A percentile compares a stretch with the other conserved stretches of the same genome.
These are phyloP conservation scores for Cornus suecica DNA, from an alignment of 148 eudicot species.

Conservation along the genomic window DNA sequence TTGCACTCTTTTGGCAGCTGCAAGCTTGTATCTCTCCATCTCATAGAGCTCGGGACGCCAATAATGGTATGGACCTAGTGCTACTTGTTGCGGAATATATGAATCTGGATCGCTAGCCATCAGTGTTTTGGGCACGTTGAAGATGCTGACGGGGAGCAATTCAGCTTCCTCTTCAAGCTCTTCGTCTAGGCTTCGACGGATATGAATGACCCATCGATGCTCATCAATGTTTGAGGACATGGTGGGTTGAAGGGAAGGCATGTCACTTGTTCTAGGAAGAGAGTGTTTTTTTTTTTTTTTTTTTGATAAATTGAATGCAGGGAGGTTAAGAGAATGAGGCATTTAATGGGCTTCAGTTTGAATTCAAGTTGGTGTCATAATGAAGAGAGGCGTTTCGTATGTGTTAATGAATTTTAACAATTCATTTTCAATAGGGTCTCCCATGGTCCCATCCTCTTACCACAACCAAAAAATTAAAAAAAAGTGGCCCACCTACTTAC, in stretches of 20 bases:
- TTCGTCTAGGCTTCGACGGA: conserved; percentile 2
- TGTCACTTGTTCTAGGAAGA: too few relatives aligned
- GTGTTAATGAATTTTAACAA: background rate
- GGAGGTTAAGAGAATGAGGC: background rate
- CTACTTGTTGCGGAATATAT: conserved; percentile 25
- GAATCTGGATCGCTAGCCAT: conserved; percentile 22
- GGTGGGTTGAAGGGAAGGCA: background rate
- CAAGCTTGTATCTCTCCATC: conserved; percentile 29
- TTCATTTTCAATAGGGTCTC: background rate
- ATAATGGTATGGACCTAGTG: conserved; percentile 36
- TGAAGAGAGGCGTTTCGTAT: background rate
- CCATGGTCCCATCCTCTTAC: too few relatives aligned
- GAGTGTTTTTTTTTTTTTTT: background rate
- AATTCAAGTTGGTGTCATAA: background rate
- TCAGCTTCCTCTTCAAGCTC: conserved; percentile 6
- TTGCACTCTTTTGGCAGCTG: conserved; percentile 23
- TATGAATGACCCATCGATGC: conserved; percentile 17
- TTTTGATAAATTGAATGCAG: background rate
- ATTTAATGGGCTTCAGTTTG: background rate
- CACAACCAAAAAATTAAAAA: too few relatives aligned
- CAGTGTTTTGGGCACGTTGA: conserved; percentile 19
- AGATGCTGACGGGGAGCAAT: conserved; percentile 19
- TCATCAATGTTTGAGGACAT: background rate
- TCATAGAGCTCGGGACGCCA: conserved; percentile 27
- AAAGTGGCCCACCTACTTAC: too few relatives aligned